These are phyloP conservation scores for Xylaria polymorpha DNA, from an alignment of 2,329 filamentous ascomycete species.

Conservation along the genomic window DNA sequence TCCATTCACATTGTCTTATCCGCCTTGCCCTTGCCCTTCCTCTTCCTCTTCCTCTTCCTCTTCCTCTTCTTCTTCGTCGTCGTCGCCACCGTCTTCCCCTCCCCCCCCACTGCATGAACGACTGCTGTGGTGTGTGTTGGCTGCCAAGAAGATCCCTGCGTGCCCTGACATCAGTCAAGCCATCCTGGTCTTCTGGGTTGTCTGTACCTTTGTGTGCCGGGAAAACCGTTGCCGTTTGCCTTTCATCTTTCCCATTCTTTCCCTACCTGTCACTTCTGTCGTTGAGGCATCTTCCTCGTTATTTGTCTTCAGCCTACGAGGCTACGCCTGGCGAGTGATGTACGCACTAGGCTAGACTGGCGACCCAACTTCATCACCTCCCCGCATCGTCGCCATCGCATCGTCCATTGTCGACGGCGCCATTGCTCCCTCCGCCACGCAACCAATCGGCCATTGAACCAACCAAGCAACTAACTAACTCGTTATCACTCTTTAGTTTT, in stretches of 20 bases:
- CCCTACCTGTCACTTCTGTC: not conserved
- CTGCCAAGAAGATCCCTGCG: conserved; percentile 32
- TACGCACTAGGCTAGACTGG: not conserved
- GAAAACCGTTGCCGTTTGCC: not conserved
- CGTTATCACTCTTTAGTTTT: not conserved
- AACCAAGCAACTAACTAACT: not conserved
- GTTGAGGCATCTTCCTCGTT: not conserved
- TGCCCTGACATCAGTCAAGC: conserved; percentile 29
- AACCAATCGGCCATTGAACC: not conserved
- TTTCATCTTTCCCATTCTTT: conserved; percentile 1
- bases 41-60: not conserved
- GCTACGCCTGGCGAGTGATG: not conserved
- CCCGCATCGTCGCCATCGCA: not conserved
- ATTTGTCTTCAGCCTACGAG: not conserved
- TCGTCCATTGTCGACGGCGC: not conserved
- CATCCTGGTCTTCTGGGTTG: conserved; percentile 6
- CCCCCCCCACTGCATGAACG: not conserved
- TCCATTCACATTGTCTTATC: not conserved
- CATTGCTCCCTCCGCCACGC: not conserved
- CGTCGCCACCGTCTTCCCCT: not conserved
- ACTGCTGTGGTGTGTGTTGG: conserved; percentile 9
- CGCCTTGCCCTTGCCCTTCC: not conserved
- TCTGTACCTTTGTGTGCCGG: conserved; percentile 11
- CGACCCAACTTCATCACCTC: not conserved
- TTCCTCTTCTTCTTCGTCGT: not conserved